These are phyloP conservation scores for Ormosia semicastrata DNA, from an alignment of 306 rosid genomes.

Conservation along the genomic window DNA sequence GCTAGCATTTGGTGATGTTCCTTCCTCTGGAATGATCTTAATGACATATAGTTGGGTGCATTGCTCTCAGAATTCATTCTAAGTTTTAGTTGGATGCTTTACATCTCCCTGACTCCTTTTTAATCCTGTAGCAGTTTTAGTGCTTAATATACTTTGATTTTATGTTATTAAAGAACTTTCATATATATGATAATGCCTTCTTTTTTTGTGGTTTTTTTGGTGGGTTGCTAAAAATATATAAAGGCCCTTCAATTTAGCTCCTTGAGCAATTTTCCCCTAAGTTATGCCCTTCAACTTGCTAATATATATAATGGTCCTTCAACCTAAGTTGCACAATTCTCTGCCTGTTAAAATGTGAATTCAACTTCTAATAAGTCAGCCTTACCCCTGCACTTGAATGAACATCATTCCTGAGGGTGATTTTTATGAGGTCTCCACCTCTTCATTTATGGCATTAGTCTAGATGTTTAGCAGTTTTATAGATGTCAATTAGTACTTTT, in stretches of 20 bases:
- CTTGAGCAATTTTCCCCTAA: no score
- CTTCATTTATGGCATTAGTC: not conserved
- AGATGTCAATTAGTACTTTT: not conserved
- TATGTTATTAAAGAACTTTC: not conserved
- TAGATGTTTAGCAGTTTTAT: not conserved
- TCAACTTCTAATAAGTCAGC: not conserved
- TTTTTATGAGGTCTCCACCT: not conserved
- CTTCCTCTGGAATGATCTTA: slow-evolving; percentile 4
- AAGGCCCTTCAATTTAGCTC: not conserved
- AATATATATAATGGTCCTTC: not conserved
- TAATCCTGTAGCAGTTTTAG: not conserved
- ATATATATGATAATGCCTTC: slow-evolving; percentile 4
- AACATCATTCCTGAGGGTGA: not conserved
- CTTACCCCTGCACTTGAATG: not conserved
- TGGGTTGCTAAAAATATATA: not conserved
- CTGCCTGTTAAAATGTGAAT: not conserved
- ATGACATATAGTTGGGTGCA: not conserved
- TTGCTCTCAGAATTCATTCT: not conserved
- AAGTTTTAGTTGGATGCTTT: not conserved
- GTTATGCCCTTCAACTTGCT: not conserved
- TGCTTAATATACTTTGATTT: not conserved
- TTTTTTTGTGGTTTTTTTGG: slow-evolving; percentile 9
- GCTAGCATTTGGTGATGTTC: not conserved
- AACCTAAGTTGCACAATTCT: not conserved
- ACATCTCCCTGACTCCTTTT: not conserved